phyloP scores from a whole-genome alignment of 805 yeast genomes.

The Phaffomyces thermotolerans region DNA sequence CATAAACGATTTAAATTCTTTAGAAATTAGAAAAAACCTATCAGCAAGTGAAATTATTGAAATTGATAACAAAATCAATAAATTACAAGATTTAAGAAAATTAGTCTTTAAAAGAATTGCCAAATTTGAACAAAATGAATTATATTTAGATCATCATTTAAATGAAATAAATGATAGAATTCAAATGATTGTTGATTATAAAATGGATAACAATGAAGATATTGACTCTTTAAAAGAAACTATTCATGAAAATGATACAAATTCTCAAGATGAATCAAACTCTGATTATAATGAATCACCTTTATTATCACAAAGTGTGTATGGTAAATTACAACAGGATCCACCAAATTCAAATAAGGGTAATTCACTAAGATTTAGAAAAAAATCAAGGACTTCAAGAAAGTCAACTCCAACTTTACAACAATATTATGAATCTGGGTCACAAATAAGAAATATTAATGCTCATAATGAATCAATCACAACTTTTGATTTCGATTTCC shows the following conservation, averaged over 20 bases:
- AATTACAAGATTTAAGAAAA: constrained; percentile 43
- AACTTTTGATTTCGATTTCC: constrained; percentile 61
- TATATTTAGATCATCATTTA: constrained; percentile 43
- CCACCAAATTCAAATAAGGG: constrained; percentile 16
- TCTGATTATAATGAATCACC: constrained; percentile 18
- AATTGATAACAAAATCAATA: constrained; percentile 49
- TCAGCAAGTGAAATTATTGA: constrained; percentile 60
- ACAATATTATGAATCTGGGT: constrained; percentile 55
- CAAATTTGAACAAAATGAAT: constrained; percentile 52
- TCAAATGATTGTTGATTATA: constrained; percentile 35
- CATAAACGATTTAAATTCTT: constrained; percentile 40
- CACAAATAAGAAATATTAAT: constrained; percentile 39
- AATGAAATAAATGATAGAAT: constrained; percentile 37
- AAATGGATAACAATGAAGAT: constrained; percentile 25
- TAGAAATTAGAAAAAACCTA: constrained; percentile 57
- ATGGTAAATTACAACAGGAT: constrained; percentile 34
- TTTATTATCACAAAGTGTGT: constrained; percentile 36
- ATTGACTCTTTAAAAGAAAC: constrained; percentile 2
- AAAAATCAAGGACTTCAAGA: constrained; percentile 29
- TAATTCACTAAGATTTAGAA: constrained; percentile 18
- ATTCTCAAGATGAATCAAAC: constrained; percentile 4
- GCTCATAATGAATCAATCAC: constrained; percentile 50
- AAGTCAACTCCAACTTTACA: constrained; percentile 58
- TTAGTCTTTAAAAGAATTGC: constrained; percentile 53
- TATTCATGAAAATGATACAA: constrained; percentile 1